Conservation (phyloP, 1,139 yeast genomes). For the Geotrichum phurueaensis region DNA sequence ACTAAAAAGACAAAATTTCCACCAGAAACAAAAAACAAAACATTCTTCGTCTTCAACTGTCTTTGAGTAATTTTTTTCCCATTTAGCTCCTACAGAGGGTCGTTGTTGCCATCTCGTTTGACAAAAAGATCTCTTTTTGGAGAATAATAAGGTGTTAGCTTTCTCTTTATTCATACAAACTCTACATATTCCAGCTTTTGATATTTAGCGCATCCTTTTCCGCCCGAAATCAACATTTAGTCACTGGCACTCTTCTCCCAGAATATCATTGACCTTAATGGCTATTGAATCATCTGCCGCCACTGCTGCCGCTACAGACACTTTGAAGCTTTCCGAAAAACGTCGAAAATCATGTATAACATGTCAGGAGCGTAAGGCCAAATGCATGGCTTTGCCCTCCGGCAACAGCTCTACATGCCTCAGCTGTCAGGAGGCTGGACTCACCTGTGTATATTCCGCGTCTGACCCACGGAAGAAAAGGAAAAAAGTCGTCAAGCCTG, state of each 20-base stretch:
- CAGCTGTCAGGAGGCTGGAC: constrained; percentile 1
- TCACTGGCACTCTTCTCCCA: neutral
- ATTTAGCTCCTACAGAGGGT: neutral
- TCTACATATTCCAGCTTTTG: neutral
- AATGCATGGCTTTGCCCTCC: constrained; percentile 1
- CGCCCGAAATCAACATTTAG: neutral
- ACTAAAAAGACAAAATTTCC: neutral
- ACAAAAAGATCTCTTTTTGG: neutral
- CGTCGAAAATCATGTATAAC: constrained; percentile 5
- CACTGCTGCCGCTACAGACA: neutral
- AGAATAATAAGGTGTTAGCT: neutral
- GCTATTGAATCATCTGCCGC: neutral
- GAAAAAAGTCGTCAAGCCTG: neutral
- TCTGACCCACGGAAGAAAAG: constrained; percentile 4
- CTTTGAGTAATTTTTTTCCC: neutral
- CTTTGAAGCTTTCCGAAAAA: neutral
- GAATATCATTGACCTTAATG: neutral
- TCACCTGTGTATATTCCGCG: neutral
- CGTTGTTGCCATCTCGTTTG: neutral
- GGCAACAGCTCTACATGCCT: neutral
- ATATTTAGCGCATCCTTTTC: neutral
- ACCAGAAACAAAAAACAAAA: neutral
- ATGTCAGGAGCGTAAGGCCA: constrained; percentile 9
- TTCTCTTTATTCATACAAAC: neutral
- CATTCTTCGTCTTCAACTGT: neutral